These are phyloP conservation scores for Xylariaceae sp. DNA, from an alignment of 2,329 filamentous ascomycete genomes.

Conservation along the genomic window DNA sequence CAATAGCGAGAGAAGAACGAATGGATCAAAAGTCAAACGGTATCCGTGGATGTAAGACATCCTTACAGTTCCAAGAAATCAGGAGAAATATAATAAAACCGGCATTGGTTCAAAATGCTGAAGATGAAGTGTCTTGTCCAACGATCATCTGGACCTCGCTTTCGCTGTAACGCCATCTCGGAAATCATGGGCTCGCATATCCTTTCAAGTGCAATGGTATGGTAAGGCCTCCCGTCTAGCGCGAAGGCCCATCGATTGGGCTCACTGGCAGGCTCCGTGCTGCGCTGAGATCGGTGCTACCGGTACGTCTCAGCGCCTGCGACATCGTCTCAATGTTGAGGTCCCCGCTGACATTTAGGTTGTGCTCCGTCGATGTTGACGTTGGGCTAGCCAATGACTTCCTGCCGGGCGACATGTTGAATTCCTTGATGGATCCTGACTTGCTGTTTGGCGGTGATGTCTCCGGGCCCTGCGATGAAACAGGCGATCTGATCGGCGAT, in stretches of 20 bases:
- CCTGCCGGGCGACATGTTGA: slow-evolving; percentile 64
- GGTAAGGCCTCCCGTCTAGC: slow-evolving; percentile 8
- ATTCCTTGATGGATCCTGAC: slow-evolving; percentile 66
- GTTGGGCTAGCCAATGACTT: slow-evolving; percentile 61
- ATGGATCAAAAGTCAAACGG: slow-evolving; percentile 14
- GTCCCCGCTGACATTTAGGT: slow-evolving; percentile 55
- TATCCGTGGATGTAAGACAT: slow-evolving; percentile 20
- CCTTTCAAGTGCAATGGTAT: too few species aligned
- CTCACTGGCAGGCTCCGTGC: slow-evolving; percentile 54
- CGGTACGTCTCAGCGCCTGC: slow-evolving; percentile 80
- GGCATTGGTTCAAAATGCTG: neutral
- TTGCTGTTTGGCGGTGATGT: slow-evolving; percentile 71
- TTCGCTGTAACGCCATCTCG: too few species aligned
- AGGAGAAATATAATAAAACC: slow-evolving; percentile 1
- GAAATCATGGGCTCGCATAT: too few species aligned
- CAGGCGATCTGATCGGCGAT: slow-evolving; percentile 74
- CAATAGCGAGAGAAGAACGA: neutral
- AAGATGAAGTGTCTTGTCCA: too few species aligned
- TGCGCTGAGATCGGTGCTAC: slow-evolving; percentile 69
- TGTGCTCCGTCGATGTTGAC: slow-evolving; percentile 45
- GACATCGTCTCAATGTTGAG: slow-evolving; percentile 91
- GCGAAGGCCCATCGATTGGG: slow-evolving; percentile 45
- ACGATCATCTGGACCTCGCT: too few species aligned
- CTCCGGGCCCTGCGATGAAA: slow-evolving; percentile 63
- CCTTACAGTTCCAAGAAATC: slow-evolving; percentile 10